These are phyloP conservation scores for Tricholoma furcatifolium DNA, from an alignment of 768 basidiomycete genomes.

Conservation along the genomic window DNA sequence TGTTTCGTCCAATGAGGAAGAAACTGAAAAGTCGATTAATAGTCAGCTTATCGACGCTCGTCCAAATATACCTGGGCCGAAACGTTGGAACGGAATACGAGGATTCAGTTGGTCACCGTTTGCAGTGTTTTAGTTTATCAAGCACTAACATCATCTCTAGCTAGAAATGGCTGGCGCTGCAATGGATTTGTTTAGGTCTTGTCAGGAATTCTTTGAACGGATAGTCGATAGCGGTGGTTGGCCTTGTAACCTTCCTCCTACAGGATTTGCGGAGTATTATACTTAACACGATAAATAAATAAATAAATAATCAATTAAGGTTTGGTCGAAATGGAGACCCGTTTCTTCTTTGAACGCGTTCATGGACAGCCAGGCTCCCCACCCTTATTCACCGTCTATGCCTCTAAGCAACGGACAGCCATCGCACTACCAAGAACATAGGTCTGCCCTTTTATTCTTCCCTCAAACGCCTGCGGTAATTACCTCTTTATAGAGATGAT, in stretches of 20 bases:
- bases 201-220: slow-evolving; percentile 47
- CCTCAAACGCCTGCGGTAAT: background rate
- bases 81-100: slow-evolving; percentile 41
- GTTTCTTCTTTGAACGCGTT: slow-evolving; percentile 3
- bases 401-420: background rate
- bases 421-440: slow-evolving; percentile 20
- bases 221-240: slow-evolving; percentile 42
- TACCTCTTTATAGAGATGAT: slow-evolving; percentile 12
- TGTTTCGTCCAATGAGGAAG: slow-evolving; percentile 50
- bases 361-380: slow-evolving; percentile 11
- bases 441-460: slow-evolving; percentile 18
- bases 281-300: slow-evolving; percentile 13
- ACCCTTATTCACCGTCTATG: slow-evolving; percentile 6
- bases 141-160: slow-evolving; percentile 23
- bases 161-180: slow-evolving; percentile 49
- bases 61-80: slow-evolving; percentile 44
- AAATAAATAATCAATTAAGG: background rate
- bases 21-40: slow-evolving; percentile 35
- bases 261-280: slow-evolving; percentile 31
- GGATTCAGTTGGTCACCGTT: slow-evolving; percentile 41
- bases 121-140: slow-evolving; percentile 6
- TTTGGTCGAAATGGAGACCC: background rate
- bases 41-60: slow-evolving; percentile 39
- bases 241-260: slow-evolving; percentile 49
- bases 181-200: slow-evolving; percentile 52